Conservation (phyloP, 1,284 basidiomycete species). For the Tilletia indica region DNA sequence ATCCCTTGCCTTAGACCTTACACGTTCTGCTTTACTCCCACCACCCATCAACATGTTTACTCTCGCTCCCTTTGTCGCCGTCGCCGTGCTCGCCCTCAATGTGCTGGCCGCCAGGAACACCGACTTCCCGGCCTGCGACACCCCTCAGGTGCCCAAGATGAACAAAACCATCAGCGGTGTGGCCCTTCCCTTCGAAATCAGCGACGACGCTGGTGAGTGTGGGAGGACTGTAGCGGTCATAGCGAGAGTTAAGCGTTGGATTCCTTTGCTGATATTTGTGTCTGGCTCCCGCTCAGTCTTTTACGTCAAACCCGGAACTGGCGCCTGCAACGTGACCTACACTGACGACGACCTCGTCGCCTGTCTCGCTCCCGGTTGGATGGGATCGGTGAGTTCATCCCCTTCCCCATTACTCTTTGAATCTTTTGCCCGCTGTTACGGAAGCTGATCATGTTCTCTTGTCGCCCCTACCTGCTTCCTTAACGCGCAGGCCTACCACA, state of each 20-base stretch:
- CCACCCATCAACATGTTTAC: background rate
- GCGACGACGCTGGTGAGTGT: background rate
- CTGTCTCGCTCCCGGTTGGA: background rate
- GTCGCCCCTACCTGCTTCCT: background rate
- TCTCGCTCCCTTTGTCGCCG: background rate
- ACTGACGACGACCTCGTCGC: background rate
- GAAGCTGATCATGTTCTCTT: no score
- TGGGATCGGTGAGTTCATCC: background rate
- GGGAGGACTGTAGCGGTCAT: no score
- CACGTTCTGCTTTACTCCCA: no score
- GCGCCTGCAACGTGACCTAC: background rate
- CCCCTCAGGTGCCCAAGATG: background rate
- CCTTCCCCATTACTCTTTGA: no score
- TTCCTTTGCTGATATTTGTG: no score
- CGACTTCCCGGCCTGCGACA: background rate
- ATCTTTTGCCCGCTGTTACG: no score
- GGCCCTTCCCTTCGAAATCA: background rate
- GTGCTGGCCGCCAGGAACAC: background rate
- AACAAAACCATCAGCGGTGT: background rate
- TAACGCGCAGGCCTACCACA: background rate
- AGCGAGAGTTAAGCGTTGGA: no score
- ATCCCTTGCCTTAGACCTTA: background rate
- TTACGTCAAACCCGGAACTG: background rate
- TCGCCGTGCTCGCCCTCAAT: background rate
- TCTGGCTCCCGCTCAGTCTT: background rate